phyloP scores from a whole-genome alignment of 495 filamentous ascomycete species.

The Podospora bellae-mahoneyi region DNA sequence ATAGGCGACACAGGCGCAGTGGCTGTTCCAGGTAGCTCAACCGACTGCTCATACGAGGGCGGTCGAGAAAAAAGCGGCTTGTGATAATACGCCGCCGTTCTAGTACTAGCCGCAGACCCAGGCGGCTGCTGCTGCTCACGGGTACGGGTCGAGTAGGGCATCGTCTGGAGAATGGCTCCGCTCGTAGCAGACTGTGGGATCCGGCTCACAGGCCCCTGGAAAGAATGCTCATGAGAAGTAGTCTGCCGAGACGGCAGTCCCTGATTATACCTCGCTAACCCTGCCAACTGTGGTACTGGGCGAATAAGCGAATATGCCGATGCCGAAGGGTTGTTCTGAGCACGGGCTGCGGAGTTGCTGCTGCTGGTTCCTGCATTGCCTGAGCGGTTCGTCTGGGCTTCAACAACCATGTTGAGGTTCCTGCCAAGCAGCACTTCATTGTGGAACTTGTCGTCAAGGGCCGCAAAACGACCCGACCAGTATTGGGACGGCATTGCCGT shows the following conservation, averaged over 20 bases:
- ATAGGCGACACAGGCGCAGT: neutral
- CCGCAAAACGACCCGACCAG: conserved; percentile 56
- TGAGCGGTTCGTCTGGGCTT: conserved; percentile 24
- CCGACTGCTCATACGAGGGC: neutral
- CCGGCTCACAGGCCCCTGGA: conserved; percentile 3
- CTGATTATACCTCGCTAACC: neutral
- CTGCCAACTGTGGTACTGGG: neutral
- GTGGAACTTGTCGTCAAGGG: conserved; percentile 52
- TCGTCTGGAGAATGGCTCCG: conserved; percentile 26
- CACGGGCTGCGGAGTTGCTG: conserved; percentile 10
- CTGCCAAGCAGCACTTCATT: conserved; percentile 39
- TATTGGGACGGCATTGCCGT: conserved; percentile 39
- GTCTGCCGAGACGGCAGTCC: neutral
- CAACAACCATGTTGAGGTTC: conserved; percentile 31
- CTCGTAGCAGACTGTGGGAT: conserved; percentile 31
- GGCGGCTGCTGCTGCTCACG: neutral
- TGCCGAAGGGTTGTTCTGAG: conserved; percentile 25
- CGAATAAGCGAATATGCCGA: conserved; percentile 21
- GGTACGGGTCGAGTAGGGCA: neutral
- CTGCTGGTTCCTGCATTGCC: conserved; percentile 21
- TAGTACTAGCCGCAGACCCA: neutral
- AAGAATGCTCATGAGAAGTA: neutral
- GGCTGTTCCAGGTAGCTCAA: neutral
- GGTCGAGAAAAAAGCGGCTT: neutral
- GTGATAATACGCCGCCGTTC: neutral